A percentile compares a stretch with the other conserved stretches of the same genome.
Evolutionary conservation across 2,329 filamentous ascomycete genomes (phyloP).

Genomic region (Aspergillus pseudotamarii): DNA sequence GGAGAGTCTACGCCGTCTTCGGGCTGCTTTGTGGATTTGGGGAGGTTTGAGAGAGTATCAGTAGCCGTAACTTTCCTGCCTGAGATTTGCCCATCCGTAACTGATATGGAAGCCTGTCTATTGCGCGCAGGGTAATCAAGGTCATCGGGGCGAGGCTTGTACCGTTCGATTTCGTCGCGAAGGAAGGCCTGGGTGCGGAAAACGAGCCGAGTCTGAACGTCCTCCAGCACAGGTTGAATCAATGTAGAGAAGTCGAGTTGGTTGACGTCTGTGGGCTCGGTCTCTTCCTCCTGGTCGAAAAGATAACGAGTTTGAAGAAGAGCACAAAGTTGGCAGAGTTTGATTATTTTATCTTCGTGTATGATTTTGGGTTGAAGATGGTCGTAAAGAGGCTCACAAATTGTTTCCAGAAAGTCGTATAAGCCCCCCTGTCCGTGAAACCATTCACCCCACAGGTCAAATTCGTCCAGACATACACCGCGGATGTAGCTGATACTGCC

Average conservation of each 20-base stretch:
- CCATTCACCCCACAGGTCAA: conserved; percentile 68
- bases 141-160: conserved; percentile 66
- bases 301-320: conserved; percentile 68
- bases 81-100: conserved; percentile 52
- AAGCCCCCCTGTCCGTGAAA: conserved; percentile 64
- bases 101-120: conserved; percentile 46
- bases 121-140: conserved; percentile 64
- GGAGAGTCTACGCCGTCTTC: conserved; percentile 54
- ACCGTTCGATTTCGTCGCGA: conserved; percentile 68
- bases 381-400: conserved; percentile 70
- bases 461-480: conserved; percentile 68
- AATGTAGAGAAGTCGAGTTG: conserved; percentile 65
- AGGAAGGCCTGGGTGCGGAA: conserved; percentile 66
- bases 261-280: conserved; percentile 52
- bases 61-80: conserved; percentile 54
- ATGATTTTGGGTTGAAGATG: conserved; percentile 66
- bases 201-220: conserved; percentile 67
- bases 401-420: conserved; percentile 67
- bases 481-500: conserved; percentile 67
- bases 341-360: conserved; percentile 67
- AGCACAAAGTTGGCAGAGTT: conserved; percentile 68
- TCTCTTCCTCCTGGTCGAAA: conserved; percentile 59
- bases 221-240: conserved; percentile 67
- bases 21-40: conserved; percentile 52
- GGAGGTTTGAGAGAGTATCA: conserved; percentile 43